Evolutionary conservation across 768 basidiomycete genomes (phyloP).

Genomic region (Tricholoma flavovirens): DNA sequence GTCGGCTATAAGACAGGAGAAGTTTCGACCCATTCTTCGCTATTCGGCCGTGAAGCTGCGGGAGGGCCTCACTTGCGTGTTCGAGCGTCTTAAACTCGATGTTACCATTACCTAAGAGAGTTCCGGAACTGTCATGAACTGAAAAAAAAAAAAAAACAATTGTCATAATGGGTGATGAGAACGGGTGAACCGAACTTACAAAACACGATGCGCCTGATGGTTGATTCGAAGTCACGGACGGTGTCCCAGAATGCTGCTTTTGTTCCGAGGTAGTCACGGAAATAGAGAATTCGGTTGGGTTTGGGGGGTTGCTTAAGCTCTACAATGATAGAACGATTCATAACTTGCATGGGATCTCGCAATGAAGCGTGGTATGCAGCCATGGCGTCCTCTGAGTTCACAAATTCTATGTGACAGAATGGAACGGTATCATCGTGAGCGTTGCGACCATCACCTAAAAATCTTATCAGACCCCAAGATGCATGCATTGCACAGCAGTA

Average conservation of each 20-base stretch:
- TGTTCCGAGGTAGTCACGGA: neutral
- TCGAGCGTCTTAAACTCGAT: neutral
- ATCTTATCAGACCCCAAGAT: neutral
- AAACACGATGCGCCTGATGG: neutral
- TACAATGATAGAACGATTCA: neutral
- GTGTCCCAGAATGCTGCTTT: neutral
- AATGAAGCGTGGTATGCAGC: neutral
- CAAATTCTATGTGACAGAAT: neutral
- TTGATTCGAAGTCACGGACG: neutral
- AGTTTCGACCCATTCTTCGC: neutral
- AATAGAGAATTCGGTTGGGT: neutral
- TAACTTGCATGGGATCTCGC: neutral
- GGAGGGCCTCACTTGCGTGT: neutral
- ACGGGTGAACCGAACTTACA: neutral
- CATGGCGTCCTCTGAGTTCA: neutral
- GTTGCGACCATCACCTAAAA: neutral
- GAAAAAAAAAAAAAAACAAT: neutral
- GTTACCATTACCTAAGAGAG: neutral
- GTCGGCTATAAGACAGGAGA: neutral
- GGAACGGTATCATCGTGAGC: neutral
- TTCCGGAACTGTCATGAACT: neutral
- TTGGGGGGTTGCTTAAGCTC: neutral
- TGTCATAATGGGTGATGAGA: neutral
- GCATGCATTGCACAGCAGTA: neutral
- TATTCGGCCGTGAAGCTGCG: neutral